phyloP scores from a whole-genome alignment of 139 green algal species.

The Closterium sp. region DNA sequence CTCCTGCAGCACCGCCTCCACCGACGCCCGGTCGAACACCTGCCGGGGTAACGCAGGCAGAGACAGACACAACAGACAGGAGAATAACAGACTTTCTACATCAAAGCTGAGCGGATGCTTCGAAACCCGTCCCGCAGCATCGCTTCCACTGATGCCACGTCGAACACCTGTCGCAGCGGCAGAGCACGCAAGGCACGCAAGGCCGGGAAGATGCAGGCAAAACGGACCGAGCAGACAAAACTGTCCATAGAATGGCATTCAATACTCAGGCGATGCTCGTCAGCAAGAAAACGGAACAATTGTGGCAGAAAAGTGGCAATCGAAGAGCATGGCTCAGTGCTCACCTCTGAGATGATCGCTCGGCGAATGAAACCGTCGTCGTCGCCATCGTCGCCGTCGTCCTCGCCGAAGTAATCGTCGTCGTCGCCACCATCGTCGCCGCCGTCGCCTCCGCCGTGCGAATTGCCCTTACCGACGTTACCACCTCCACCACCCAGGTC shows the following conservation, averaged over 20 bases:
- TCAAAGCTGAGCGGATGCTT: no score
- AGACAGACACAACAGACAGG: background rate
- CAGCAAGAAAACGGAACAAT: no score
- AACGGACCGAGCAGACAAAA: no score
- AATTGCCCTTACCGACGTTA: conserved; percentile 21
- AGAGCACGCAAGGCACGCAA: background rate
- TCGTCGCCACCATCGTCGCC: conserved; percentile 85
- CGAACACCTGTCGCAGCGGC: background rate
- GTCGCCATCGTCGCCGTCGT: conserved; percentile 57
- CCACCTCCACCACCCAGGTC: conserved; percentile 23
- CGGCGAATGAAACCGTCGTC: conserved; percentile 64
- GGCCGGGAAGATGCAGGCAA: no score
- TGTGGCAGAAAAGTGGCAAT: background rate
- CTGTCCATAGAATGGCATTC: no score
- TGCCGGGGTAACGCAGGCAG: background rate
- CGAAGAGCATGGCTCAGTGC: background rate
- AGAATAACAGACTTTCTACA: no score
- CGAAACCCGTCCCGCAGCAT: no score
- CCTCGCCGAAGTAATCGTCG: conserved; percentile 87
- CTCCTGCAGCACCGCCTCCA: conserved; percentile 83
- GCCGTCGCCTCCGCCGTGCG: conserved; percentile 82
- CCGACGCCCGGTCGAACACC: conserved; percentile 83
- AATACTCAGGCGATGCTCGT: no score
- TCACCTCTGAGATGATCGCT: conserved; percentile 66
- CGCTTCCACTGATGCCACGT: background rate